phyloP scores from a whole-genome alignment of 179 eudicot genomes.

The Vitellaria paradoxa region DNA sequence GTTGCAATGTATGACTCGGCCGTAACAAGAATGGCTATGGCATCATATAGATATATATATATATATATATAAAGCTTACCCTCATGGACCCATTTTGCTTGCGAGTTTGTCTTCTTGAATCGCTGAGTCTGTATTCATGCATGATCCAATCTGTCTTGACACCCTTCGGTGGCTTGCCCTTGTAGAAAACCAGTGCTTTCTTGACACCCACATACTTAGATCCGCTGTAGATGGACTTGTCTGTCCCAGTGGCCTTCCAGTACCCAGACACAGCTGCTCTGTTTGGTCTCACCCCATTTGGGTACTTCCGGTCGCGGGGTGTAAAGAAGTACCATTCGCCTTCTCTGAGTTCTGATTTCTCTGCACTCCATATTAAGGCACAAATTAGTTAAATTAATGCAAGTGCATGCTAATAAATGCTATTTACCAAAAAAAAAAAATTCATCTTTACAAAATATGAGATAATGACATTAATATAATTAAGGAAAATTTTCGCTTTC shows the following conservation, averaged over 20 bases:
- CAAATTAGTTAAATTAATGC: background rate
- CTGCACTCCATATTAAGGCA: slow-evolving; percentile 27
- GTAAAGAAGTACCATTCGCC: slow-evolving; percentile 76
- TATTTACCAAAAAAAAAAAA: too few species aligned
- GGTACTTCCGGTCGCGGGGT: slow-evolving; percentile 50
- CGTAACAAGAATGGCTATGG: too few species aligned
- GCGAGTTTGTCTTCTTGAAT: slow-evolving; percentile 23
- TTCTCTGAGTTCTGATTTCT: slow-evolving; percentile 60
- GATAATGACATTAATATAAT: too few species aligned
- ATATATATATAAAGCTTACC: slow-evolving; percentile 18
- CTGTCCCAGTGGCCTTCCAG: slow-evolving; percentile 72
- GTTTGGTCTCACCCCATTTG: slow-evolving; percentile 39
- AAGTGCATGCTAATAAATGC: background rate
- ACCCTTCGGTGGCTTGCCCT: slow-evolving; percentile 56
- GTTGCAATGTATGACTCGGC: too few species aligned
- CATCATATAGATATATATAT: too few species aligned
- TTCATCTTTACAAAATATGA: too few species aligned
- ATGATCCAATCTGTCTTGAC: slow-evolving; percentile 75
- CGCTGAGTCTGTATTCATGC: slow-evolving; percentile 65
- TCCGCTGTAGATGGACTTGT: slow-evolving; percentile 58
- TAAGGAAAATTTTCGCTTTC: too few species aligned
- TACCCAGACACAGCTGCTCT: slow-evolving; percentile 58
- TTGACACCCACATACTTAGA: slow-evolving; percentile 67
- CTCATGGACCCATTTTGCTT: slow-evolving; percentile 44
- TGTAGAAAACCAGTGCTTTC: slow-evolving; percentile 63